Conservation (phyloP, 192 early-diverging fungal species). For the Entomortierella beljakovae region DNA sequence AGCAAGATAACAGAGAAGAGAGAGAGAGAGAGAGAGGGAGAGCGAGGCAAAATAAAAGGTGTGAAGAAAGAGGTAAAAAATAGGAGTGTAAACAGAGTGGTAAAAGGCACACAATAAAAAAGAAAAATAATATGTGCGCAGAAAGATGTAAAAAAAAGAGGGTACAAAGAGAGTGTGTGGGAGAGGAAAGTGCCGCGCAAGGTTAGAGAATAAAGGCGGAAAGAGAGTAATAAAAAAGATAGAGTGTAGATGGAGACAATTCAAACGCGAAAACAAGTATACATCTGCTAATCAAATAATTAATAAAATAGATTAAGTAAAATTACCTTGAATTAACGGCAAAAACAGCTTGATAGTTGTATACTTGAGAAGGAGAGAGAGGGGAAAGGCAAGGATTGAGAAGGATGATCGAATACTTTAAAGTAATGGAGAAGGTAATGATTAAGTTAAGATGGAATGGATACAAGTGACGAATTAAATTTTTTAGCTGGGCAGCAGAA, state of each 20-base stretch:
- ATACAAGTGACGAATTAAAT: too few species aligned
- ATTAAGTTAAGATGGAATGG: too few species aligned
- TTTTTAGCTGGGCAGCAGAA: too few species aligned
- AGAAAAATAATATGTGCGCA: too few species aligned
- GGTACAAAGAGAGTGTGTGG: too few species aligned
- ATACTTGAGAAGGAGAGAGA: background rate
- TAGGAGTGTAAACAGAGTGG: too few species aligned
- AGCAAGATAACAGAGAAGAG: too few species aligned
- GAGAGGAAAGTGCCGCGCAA: too few species aligned
- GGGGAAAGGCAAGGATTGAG: background rate
- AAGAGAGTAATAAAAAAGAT: background rate
- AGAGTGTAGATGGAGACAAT: background rate
- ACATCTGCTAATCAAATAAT: background rate
- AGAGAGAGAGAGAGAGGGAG: background rate
- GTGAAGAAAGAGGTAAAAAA: background rate
- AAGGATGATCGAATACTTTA: slow-evolving; percentile 1
- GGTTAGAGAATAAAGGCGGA: too few species aligned
- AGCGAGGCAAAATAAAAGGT: background rate
- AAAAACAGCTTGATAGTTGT: background rate
- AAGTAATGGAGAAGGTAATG: background rate
- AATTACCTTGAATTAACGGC: background rate
- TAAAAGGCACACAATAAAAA: too few species aligned
- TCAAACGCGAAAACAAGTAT: background rate
- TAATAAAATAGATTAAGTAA: background rate
- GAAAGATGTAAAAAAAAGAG: too few species aligned